A percentile compares a stretch with the other conserved stretches of the same genome.
Conservation (phyloP, 2,329 filamentous ascomycete genomes). For the Metarhizium sp. region DNA sequence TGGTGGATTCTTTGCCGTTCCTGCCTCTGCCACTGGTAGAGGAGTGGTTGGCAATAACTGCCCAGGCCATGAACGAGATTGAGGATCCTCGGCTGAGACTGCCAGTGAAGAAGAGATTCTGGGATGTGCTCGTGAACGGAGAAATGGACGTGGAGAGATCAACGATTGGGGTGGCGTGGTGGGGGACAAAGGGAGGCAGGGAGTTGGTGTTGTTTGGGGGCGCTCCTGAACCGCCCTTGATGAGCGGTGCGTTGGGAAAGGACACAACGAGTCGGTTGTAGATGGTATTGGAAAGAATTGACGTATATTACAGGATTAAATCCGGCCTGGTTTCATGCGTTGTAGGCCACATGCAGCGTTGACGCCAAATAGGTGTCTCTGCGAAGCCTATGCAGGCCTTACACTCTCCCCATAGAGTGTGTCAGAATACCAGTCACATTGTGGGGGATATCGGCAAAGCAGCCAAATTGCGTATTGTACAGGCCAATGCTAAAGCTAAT, state of each 20-base stretch:
- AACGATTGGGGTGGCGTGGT: constrained; percentile 74
- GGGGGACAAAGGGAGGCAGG: constrained; percentile 54
- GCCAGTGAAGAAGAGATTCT: constrained; percentile 61
- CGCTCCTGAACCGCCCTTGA: constrained; percentile 25
- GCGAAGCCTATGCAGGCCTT: too few relatives aligned
- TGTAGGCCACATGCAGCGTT: too few relatives aligned
- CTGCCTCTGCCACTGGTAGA: constrained; percentile 61
- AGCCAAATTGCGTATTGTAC: too few relatives aligned
- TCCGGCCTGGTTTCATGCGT: background rate
- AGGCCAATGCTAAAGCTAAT: too few relatives aligned
- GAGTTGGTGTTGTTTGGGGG: constrained; percentile 33
- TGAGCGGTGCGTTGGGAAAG: constrained; percentile 43
- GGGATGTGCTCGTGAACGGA: constrained; percentile 68
- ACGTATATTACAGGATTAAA: background rate
- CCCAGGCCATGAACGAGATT: constrained; percentile 57
- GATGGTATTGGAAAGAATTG: background rate
- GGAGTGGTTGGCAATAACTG: constrained; percentile 70
- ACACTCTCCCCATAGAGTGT: too few relatives aligned
- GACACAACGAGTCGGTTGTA: constrained; percentile 27
- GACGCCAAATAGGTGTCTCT: too few relatives aligned
- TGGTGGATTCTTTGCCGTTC: constrained; percentile 71
- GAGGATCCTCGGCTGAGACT: constrained; percentile 52
- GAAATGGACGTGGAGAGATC: constrained; percentile 86
- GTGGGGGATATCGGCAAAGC: too few relatives aligned
- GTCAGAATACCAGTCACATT: too few relatives aligned